Evolutionary conservation across 164 flowering plant species (phyloP), one percentile per base, ranked within the genome.

Genomic region (Dillenia turbinata): DNA sequence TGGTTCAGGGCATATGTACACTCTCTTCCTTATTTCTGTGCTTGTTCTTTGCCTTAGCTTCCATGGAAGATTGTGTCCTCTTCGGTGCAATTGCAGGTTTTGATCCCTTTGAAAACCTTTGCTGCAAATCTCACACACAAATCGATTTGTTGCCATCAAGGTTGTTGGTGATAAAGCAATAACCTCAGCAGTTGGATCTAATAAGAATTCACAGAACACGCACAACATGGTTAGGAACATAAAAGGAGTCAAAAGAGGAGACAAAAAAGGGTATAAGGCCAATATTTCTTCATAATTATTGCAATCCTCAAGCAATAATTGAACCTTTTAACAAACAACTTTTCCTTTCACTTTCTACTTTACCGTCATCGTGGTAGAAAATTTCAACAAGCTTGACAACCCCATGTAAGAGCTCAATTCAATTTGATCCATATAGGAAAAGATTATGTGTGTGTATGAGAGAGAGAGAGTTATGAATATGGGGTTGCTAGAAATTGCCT

Each of bases 61-160:
- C 92, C 92, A 86, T 45, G 92, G 92, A 44, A 86, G 82, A 60
- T 86, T 86, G 61, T 86, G 92, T 1, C 92, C 88, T 70, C 92
- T 74, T 40, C 88, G 47, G 59, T 86, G 91, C 53, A 85, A 59
- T 61, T 85, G 90, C n/a, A 85, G 77, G 74, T 85, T 85, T 59
- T 85, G 90, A 65, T 85, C 88, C 57, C 90, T 79, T 48, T 85
- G 85, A 61, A 85, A 85, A 33, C 89, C 89, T 64, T 85, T 85
- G 75, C 78, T 78, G 73, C 90, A 85, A 5, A 85, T 80, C 60
- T 85, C 90, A 57, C 90, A 85, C 49, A 83, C 76, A 45, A 80
- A 85, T 44, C 90, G 58, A 68, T 85, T 85, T 10, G 84, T 84
- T 5, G 91, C 86, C 88, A 86, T 82, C 9, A 86, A 70, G 8